Evolutionary conservation across 805 yeast genomes (phyloP).

Genomic region (Starmerella lactis-condensi): DNA sequence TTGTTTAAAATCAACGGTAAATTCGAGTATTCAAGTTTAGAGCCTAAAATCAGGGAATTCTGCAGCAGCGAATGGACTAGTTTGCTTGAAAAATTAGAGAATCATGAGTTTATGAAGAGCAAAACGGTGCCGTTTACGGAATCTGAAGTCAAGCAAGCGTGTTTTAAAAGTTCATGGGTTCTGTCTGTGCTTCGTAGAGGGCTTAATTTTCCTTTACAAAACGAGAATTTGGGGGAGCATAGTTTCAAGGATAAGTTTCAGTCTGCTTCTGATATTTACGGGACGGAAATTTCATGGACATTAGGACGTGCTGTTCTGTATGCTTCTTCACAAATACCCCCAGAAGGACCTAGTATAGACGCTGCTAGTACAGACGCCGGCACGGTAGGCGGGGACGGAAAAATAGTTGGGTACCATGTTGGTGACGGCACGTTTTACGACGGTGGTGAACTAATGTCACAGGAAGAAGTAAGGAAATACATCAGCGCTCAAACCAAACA

Average conservation of each 20-base stretch:
- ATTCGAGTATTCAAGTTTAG: slow-evolving; percentile 56
- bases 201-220: slow-evolving; percentile 49
- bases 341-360: too few relatives aligned
- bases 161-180: slow-evolving; percentile 93
- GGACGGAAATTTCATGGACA: slow-evolving; percentile 87
- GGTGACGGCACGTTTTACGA: slow-evolving; percentile 11
- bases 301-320: slow-evolving; percentile 68
- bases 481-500: neutral
- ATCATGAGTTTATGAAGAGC: slow-evolving; percentile 31
- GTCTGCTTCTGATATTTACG: slow-evolving; percentile 62
- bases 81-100: slow-evolving; percentile 29
- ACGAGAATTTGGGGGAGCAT: slow-evolving; percentile 20
- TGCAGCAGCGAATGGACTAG: slow-evolving; percentile 61
- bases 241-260: slow-evolving; percentile 43
- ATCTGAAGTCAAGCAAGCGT: slow-evolving; percentile 49
- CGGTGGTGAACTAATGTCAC: slow-evolving; percentile 16
- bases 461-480: neutral
- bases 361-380: too few relatives aligned
- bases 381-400: neutral
- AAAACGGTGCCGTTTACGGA: slow-evolving; percentile 31
- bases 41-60: slow-evolving; percentile 44
- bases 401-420: slow-evolving; percentile 14
- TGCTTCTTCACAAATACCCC: slow-evolving; percentile 50
- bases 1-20: slow-evolving; percentile 77
- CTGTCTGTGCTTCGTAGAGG: slow-evolving; percentile 81